Conservation (phyloP, 805 yeast genomes). For the Komagataella ulmi region DNA sequence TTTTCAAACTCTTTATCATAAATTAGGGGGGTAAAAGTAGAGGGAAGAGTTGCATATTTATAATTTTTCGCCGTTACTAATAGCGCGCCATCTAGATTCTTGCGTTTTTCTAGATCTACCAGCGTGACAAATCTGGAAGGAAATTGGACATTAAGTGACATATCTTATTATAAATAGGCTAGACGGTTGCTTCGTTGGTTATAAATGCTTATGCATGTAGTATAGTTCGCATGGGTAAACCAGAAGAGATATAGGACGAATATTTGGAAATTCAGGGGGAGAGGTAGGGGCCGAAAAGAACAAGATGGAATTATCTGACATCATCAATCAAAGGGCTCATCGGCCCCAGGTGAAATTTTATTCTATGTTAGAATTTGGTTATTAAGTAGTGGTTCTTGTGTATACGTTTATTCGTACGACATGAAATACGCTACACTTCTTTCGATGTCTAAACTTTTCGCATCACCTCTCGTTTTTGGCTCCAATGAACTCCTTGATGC, state of each 20-base stretch:
- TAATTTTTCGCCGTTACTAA: constrained; percentile 1
- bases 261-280: not conserved
- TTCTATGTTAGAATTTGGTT: not conserved
- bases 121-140: not conserved
- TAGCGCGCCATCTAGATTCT: constrained; percentile 1
- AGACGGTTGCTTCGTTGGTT: not conserved
- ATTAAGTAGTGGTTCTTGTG: not conserved
- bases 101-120: not conserved
- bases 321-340: no score
- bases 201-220: not conserved
- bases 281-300: no score
- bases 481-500: constrained; percentile 27
- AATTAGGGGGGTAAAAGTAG: not conserved
- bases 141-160: not conserved
- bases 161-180: not conserved
- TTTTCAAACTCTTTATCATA: constrained; percentile 18
- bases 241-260: not conserved
- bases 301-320: no score
- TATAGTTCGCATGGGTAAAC: not conserved
- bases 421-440: not conserved
- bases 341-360: not conserved
- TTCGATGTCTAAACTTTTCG: no score
- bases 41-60: not conserved
- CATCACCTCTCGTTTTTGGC: constrained; percentile 3
- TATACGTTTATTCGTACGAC: not conserved